These are phyloP conservation scores for Erodium maritimum DNA, from an alignment of 345 rosid genomes.

Conservation along the genomic window DNA sequence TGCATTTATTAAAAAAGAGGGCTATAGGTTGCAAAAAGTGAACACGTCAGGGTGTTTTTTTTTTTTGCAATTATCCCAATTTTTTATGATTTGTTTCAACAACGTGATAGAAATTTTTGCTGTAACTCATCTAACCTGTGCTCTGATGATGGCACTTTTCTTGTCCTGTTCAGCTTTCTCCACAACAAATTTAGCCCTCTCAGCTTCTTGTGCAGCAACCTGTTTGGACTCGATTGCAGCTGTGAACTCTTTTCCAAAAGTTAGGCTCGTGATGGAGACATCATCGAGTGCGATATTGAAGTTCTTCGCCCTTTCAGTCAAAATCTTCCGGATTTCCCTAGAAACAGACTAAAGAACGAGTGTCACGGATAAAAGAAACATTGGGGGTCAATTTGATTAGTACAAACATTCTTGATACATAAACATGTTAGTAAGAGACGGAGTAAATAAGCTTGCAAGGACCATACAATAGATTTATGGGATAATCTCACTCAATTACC, in stretches of 20 bases:
- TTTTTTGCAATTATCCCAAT: too few species aligned
- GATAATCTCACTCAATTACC: too few species aligned
- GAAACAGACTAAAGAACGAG: slow-evolving; percentile 46
- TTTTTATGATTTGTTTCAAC: too few species aligned
- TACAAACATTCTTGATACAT: background rate
- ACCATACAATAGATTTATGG: background rate
- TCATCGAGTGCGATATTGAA: slow-evolving; percentile 78
- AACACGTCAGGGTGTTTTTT: too few species aligned
- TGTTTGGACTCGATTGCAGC: slow-evolving; percentile 93
- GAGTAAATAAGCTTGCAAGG: background rate
- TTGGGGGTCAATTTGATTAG: background rate
- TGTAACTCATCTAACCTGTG: slow-evolving; percentile 40
- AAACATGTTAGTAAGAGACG: background rate
- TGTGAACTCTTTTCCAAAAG: slow-evolving; percentile 87
- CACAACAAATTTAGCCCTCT: slow-evolving; percentile 85
- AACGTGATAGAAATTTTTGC: too few species aligned
- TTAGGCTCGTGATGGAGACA: slow-evolving; percentile 75
- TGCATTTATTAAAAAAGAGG: too few species aligned
- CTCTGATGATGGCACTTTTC: slow-evolving; percentile 82
- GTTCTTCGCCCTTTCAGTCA: slow-evolving; percentile 67
- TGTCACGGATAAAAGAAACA: background rate
- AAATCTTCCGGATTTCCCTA: slow-evolving; percentile 72
- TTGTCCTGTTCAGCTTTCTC: slow-evolving; percentile 95
- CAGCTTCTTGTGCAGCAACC: slow-evolving; percentile 95
- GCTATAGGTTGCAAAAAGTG: too few species aligned